Percentiles rank a stretch among this genome's conserved stretches.
Conservation (phyloP, 768 basidiomycete genomes). For the Calocybe indica region DNA sequence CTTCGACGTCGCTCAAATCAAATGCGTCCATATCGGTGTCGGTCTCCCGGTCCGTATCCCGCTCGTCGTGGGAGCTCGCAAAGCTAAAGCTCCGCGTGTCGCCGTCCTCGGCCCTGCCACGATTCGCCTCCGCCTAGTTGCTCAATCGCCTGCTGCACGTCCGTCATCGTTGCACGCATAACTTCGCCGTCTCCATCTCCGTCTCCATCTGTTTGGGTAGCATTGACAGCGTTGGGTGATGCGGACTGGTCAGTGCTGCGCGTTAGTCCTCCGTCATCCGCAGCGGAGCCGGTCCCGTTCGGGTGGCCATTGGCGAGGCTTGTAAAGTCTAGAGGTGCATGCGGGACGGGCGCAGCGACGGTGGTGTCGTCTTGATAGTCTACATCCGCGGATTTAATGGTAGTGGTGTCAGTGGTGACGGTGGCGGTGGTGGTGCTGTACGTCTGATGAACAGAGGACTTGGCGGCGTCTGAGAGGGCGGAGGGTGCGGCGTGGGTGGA, state of each 20-base stretch:
- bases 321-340: conserved; percentile 25
- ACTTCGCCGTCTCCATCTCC: conserved; percentile 43
- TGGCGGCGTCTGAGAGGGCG: conserved; percentile 13
- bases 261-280: background rate
- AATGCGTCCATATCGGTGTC: conserved; percentile 40
- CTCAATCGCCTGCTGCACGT: conserved; percentile 87
- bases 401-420: too few species aligned
- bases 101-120: conserved; percentile 15
- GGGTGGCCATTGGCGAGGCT: too few species aligned
- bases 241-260: too few species aligned
- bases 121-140: conserved; percentile 55
- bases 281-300: conserved; percentile 15
- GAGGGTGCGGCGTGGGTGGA: conserved; percentile 18
- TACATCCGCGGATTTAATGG: conserved; percentile 15
- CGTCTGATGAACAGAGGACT: conserved; percentile 34
- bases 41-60: conserved; percentile 48
- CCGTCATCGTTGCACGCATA: conserved; percentile 86
- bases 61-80: conserved; percentile 55
- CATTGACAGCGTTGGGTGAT: too few species aligned
- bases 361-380: conserved; percentile 12
- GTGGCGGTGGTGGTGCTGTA: conserved; percentile 37
- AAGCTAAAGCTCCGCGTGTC: conserved; percentile 73
- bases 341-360: conserved; percentile 31
- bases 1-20: conserved; percentile 36
- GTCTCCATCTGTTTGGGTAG: conserved; percentile 13